These are phyloP conservation scores for Tilletia walkeri DNA, from an alignment of 1,284 basidiomycete genomes.

Conservation along the genomic window DNA sequence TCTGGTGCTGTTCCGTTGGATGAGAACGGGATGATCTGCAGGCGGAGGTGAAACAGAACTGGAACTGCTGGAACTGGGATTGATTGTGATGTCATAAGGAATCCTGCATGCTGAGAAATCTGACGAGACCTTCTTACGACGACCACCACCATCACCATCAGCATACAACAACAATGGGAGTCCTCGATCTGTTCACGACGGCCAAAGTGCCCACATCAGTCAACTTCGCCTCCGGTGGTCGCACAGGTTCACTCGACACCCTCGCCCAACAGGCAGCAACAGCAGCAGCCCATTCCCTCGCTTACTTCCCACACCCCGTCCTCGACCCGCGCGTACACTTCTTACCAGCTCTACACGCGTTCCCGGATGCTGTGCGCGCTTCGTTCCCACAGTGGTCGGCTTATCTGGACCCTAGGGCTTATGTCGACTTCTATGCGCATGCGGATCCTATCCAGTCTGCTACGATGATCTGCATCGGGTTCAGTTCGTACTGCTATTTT, in stretches of 20 bases:
- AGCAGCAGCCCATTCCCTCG: not conserved
- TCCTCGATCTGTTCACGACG: conserved; percentile 15
- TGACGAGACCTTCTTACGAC: too few species aligned
- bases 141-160: too few species aligned
- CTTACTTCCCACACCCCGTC: conserved; percentile 28
- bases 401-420: conserved; percentile 22
- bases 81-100: too few species aligned
- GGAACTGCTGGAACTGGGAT: too few species aligned
- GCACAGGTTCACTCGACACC: not conserved
- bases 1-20: too few species aligned
- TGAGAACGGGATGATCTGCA: too few species aligned
- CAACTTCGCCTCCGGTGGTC: conserved; percentile 13
- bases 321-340: conserved; percentile 34
- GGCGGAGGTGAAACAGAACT: too few species aligned
- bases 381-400: conserved; percentile 22
- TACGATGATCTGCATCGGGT: conserved; percentile 37
- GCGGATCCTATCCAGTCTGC: conserved; percentile 43
- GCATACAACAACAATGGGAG: not conserved
- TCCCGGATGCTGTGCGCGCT: conserved; percentile 29
- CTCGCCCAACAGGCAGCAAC: conserved; percentile 15
- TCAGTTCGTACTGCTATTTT: conserved; percentile 41
- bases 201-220: not conserved
- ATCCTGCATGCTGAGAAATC: too few species aligned
- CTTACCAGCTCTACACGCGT: conserved; percentile 32
- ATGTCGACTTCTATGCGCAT: conserved; percentile 36